Percentiles rank a stretch among this genome's conserved stretches.
These are phyloP conservation scores for Crassisporium funariophilum DNA, from an alignment of 768 basidiomycete species.

Conservation along the genomic window DNA sequence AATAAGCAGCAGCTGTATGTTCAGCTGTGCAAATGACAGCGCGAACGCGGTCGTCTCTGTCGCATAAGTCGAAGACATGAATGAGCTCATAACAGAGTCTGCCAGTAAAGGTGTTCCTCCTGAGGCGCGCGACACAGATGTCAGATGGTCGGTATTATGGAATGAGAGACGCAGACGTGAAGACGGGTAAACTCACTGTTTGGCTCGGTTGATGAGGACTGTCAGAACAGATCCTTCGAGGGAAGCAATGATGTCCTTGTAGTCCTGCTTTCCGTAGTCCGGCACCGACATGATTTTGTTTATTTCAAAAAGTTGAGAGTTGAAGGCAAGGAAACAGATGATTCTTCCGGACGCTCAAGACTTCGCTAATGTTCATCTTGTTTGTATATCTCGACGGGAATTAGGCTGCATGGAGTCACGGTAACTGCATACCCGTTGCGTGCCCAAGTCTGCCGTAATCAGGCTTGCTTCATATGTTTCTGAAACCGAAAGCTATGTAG, in stretches of 20 bases:
- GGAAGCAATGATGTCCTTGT: conserved; percentile 43
- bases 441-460: no score
- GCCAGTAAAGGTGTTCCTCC: conserved; percentile 46
- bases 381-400: no score
- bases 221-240: conserved; percentile 47
- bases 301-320: background rate
- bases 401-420: no score
- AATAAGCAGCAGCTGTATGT: conserved; percentile 51
- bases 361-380: no score
- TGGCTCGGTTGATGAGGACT: conserved; percentile 48
- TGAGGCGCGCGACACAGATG: conserved; percentile 17
- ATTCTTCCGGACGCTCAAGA: background rate
- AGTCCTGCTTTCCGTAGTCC: conserved; percentile 38
- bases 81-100: conserved; percentile 40
- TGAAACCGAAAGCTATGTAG: no score
- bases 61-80: conserved; percentile 45
- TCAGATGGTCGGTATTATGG: background rate
- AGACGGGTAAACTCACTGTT: conserved; percentile 37
- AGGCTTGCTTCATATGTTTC: no score
- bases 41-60: conserved; percentile 54
- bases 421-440: no score
- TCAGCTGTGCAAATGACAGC: conserved; percentile 56
- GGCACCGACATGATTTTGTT: conserved; percentile 28
- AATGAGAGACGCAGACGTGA: background rate
- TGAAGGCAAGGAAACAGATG: no score